phyloP scores from a whole-genome alignment of 192 early-diverging fungal species.

The Chytriomyces confervae region DNA sequence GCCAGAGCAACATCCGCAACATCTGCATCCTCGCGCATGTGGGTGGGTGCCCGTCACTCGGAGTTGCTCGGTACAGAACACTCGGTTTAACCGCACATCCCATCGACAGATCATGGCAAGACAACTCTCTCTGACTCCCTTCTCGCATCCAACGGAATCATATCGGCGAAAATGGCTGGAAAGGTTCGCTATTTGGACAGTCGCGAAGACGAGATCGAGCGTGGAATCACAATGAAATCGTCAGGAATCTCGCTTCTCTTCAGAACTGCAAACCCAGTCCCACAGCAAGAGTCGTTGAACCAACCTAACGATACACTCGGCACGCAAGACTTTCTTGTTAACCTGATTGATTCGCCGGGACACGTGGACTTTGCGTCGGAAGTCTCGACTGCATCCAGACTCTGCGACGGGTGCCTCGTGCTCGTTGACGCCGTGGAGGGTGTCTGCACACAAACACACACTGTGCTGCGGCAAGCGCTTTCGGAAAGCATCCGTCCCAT shows the following conservation, averaged over 20 bases:
- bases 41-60: constrained; percentile 72
- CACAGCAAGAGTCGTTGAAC: neutral
- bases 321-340: constrained; percentile 81
- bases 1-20: constrained; percentile 75
- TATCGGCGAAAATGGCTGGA: constrained; percentile 91
- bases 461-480: constrained; percentile 95
- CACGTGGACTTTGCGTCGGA: constrained; percentile 99
- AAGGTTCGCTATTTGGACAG: constrained; percentile 96
- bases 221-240: constrained; percentile 99
- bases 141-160: constrained; percentile 98
- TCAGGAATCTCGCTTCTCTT: constrained; percentile 96
- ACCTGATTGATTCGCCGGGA: constrained; percentile 97
- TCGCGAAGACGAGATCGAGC: constrained; percentile 95
- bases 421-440: constrained; percentile 98
- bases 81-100: neutral
- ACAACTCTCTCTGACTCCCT: constrained; percentile 96
- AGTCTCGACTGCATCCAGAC: constrained; percentile 97
- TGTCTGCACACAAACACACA: constrained; percentile 96
- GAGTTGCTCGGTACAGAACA: neutral
- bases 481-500: constrained; percentile 87
- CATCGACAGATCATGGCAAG: constrained; percentile 60
- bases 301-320: neutral
- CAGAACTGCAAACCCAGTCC: neutral
- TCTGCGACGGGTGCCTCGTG: constrained; percentile 95
- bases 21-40: constrained; percentile 99